These are phyloP conservation scores for Articulospora tetracladia DNA, from an alignment of 495 filamentous ascomycete species.

Conservation along the genomic window DNA sequence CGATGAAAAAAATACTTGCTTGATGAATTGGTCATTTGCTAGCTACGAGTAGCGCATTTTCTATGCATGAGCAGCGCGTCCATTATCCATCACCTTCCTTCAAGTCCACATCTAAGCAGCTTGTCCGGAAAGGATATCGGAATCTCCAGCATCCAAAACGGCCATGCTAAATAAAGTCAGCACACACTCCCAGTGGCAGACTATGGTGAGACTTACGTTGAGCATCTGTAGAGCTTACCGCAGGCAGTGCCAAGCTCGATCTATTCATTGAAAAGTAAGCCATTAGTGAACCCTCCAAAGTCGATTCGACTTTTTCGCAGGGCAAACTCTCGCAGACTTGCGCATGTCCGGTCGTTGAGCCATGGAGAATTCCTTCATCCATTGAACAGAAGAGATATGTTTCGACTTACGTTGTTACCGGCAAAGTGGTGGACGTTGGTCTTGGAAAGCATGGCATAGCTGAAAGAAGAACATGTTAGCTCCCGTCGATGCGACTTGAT, in stretches of 20 bases:
- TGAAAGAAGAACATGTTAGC: not conserved
- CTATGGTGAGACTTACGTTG: constrained; percentile 40
- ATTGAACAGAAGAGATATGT: constrained; percentile 12
- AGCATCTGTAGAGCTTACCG: constrained; percentile 87
- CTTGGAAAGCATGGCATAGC: constrained; percentile 88
- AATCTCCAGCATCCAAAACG: constrained; percentile 95
- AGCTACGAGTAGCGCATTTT: not conserved
- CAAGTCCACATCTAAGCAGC: constrained; percentile 43
- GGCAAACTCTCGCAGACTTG: constrained; percentile 39
- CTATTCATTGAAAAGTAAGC: constrained; percentile 52
- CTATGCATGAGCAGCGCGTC: constrained; percentile 4
- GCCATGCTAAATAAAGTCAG: constrained; percentile 54
- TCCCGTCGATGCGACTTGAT: not conserved
- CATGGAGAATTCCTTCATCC: constrained; percentile 16
- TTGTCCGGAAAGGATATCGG: constrained; percentile 81
- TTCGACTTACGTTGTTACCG: constrained; percentile 88
- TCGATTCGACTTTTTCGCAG: constrained; percentile 80
- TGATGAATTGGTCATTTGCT: not conserved
- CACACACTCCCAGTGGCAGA: not conserved
- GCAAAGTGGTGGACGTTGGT: constrained; percentile 93
- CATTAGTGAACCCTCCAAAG: constrained; percentile 79
- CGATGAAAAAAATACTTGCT: not conserved
- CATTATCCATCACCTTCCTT: constrained; percentile 9
- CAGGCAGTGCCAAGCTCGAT: constrained; percentile 94
- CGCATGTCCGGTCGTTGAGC: constrained; percentile 16